Conservation (phyloP, 331 rosid species). For the Rhamnella rubrinervis region DNA sequence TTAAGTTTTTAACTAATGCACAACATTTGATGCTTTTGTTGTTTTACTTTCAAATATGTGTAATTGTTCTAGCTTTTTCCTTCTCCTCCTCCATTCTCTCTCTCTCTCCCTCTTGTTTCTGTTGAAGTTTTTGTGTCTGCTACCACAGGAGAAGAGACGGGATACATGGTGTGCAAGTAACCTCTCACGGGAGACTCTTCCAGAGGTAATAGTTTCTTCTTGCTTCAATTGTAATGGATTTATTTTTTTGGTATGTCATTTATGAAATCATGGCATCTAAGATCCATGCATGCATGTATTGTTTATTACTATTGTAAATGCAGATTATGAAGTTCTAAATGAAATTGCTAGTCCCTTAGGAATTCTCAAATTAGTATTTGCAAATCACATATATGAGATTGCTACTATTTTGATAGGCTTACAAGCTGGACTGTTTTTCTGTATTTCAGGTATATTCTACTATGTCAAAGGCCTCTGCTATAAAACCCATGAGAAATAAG, state of each 20-base stretch:
- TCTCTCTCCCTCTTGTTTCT: slow-evolving; percentile 15
- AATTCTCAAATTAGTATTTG: not conserved
- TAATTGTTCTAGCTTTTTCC: not conserved
- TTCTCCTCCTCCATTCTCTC: not conserved
- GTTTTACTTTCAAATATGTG: not conserved
- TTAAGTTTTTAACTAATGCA: not conserved
- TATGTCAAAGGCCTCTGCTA: slow-evolving; percentile 47
- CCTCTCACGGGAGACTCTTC: slow-evolving; percentile 42
- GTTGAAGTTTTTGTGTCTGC: slow-evolving; percentile 25
- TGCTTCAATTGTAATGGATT: slow-evolving; percentile 7
- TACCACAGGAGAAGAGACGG: slow-evolving; percentile 81
- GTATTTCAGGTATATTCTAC: slow-evolving; percentile 47
- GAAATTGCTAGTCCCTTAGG: not conserved
- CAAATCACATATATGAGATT: not conserved
- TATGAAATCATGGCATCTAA: not conserved
- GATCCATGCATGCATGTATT: not conserved
- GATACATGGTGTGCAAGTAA: slow-evolving; percentile 94
- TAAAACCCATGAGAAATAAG: slow-evolving; percentile 38
- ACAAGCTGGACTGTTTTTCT: not conserved
- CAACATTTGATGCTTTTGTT: not conserved
- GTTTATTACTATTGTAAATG: not conserved
- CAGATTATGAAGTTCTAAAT: not conserved
- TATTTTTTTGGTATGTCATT: not conserved
- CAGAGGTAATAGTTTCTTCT: slow-evolving; percentile 50
- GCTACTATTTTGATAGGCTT: not conserved